Evolutionary conservation across 2,329 filamentous ascomycete genomes (phyloP).

Genomic region (Capronia coronata): DNA sequence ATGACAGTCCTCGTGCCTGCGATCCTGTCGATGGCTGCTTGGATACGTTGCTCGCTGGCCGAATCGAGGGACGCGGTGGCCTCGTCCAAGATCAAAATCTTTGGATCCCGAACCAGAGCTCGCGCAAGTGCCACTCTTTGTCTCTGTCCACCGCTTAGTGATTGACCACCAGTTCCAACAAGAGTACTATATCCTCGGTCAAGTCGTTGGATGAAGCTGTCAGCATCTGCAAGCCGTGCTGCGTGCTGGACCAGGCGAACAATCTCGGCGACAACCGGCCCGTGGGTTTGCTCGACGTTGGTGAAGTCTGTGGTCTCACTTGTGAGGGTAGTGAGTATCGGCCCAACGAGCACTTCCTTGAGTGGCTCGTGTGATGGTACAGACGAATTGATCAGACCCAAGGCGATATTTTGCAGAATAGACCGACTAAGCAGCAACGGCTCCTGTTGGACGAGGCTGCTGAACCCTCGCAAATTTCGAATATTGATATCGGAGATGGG

Average conservation of each 20-base stretch:
- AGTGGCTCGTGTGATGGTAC: slow-evolving; percentile 28
- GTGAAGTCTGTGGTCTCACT: background rate
- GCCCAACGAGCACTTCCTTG: slow-evolving; percentile 24
- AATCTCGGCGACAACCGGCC: slow-evolving; percentile 43
- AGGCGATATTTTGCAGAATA: slow-evolving; percentile 50
- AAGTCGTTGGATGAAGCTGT: slow-evolving; percentile 49
- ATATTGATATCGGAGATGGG: slow-evolving; percentile 34
- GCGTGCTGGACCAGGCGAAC: slow-evolving; percentile 40
- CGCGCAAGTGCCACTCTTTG: slow-evolving; percentile 85
- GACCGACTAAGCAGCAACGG: slow-evolving; percentile 47
- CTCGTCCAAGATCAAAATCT: slow-evolving; percentile 54
- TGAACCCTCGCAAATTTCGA: slow-evolving; percentile 33
- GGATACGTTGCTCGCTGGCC: slow-evolving; percentile 34
- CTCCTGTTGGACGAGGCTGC: slow-evolving; percentile 46
- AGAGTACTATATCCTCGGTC: slow-evolving; percentile 46
- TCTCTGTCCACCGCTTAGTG: slow-evolving; percentile 81
- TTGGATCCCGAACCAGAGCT: slow-evolving; percentile 76
- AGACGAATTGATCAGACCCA: slow-evolving; percentile 41
- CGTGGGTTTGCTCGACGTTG: slow-evolving; percentile 24
- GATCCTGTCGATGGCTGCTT: slow-evolving; percentile 31
- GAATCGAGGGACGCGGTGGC: slow-evolving; percentile 37
- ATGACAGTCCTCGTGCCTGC: slow-evolving; percentile 29
- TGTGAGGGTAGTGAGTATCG: slow-evolving; percentile 5
- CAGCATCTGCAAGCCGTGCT: slow-evolving; percentile 54
- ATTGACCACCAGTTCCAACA: slow-evolving; percentile 64